These are phyloP conservation scores for Aspergillus phoenicis DNA, from an alignment of 2,329 filamentous ascomycete genomes.

Conservation along the genomic window DNA sequence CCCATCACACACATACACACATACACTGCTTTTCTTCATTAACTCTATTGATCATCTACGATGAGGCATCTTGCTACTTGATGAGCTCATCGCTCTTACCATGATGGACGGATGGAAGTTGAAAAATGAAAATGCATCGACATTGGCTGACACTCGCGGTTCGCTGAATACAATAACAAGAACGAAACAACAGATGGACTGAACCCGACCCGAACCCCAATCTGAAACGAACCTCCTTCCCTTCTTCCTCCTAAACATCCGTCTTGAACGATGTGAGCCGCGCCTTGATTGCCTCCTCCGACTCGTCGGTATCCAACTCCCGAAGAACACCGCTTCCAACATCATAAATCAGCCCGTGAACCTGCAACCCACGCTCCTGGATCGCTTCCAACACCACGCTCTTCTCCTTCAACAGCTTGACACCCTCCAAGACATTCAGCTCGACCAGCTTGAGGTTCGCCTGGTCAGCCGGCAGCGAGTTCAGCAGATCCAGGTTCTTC, in stretches of 20 bases:
- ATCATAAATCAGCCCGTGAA: conserved; percentile 80
- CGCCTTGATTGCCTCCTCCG: conserved; percentile 42
- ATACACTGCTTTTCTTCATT: neutral
- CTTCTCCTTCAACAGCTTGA: conserved; percentile 70
- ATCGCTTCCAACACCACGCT: conserved; percentile 70
- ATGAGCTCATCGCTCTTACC: neutral
- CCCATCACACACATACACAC: too few relatives aligned
- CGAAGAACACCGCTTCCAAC: conserved; percentile 57
- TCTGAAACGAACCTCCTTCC: too few relatives aligned
- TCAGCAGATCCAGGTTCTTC: conserved; percentile 55
- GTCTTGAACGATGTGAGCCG: conserved; percentile 47
- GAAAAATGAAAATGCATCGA: neutral
- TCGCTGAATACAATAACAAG: neutral
- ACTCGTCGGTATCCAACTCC: conserved; percentile 52
- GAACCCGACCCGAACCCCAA: too few relatives aligned
- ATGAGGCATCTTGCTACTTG: neutral
- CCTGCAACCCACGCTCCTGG: conserved; percentile 67
- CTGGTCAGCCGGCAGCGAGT: conserved; percentile 51
- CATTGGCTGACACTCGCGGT: neutral
- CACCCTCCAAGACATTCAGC: conserved; percentile 72
- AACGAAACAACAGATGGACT: neutral
- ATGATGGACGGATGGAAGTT: neutral
- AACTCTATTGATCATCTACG: neutral
- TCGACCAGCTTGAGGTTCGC: conserved; percentile 68
- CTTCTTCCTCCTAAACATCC: conserved; percentile 18